phyloP scores from a whole-genome alignment of 495 filamentous ascomycete genomes.

The Astrothelium subdiscretum region DNA sequence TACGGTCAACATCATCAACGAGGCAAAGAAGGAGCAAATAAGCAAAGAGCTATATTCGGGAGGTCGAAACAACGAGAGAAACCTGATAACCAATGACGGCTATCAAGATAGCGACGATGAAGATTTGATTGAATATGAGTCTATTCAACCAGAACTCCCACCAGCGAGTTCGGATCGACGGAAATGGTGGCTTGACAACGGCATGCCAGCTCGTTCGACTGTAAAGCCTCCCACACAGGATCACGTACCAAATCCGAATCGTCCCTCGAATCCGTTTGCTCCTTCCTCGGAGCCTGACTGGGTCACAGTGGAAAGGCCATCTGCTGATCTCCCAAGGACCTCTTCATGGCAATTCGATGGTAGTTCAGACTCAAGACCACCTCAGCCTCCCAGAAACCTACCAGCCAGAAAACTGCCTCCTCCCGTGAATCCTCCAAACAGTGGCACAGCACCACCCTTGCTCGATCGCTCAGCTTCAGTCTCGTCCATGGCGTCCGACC shows the following conservation, averaged over 20 bases:
- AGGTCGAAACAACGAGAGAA: conserved; percentile 47
- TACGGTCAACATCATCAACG: conserved; percentile 65
- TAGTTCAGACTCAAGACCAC: background rate
- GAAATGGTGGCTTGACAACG: conserved; percentile 93
- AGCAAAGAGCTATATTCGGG: conserved; percentile 59
- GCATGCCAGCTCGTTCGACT: conserved; percentile 61
- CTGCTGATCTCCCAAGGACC: conserved; percentile 7
- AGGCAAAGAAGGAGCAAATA: conserved; percentile 55
- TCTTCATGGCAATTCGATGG: conserved; percentile 9
- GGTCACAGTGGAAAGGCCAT: conserved; percentile 43
- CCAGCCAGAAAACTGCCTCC: background rate
- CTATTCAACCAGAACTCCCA: conserved; percentile 70
- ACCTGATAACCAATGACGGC: conserved; percentile 30
- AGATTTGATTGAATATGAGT: conserved; percentile 58
- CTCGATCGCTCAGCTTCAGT: background rate
- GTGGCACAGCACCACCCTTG: background rate
- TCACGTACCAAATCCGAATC: conserved; percentile 53
- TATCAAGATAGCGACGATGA: conserved; percentile 56
- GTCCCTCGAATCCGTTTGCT: conserved; percentile 73
- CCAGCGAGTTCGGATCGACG: conserved; percentile 78
- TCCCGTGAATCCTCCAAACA: conserved; percentile 9
- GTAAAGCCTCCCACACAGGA: conserved; percentile 51
- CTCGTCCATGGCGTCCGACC: conserved; percentile 9
- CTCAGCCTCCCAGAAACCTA: background rate
- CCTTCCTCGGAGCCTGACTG: conserved; percentile 62